Base-by-base conservation (phyloP, 2,329 filamentous ascomycete species). In the Curvularia spicifera region DNA sequence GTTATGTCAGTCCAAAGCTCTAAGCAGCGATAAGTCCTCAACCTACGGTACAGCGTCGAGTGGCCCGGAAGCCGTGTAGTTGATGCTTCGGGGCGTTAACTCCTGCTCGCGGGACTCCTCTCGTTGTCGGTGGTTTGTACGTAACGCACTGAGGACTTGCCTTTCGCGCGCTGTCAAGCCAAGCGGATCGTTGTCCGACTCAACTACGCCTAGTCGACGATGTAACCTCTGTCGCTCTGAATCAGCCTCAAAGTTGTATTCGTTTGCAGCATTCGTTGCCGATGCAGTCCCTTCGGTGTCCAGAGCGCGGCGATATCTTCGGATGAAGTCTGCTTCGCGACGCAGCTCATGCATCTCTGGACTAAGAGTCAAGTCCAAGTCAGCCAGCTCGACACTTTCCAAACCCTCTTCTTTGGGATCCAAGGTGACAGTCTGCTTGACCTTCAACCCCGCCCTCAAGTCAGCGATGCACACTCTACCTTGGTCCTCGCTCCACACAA, bases 401-500 rank as follows among this genome's bases (percentile, higher is more conserved):
- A 87, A 83, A 3, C 82, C 82, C 26, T 84, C 82, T 29, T 80
- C 78, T 51, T 85, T 82, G 13, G 81, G 80, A 64, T 88, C 84
- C 42, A 94, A 81, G 28, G 84, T 79, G 29, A 95, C 80, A 31
- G 90, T 83, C 72, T 95, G 91, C 45, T 88, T 86, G 51, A 86
- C 83, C 46, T 84, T 80, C 61, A 91, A 87, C 22, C 88, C 85
- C 65, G 82, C 85, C 29, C 91, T 84, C 49, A 91, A 78, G 75
- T 95, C 91, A 5, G 89, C 89, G 39, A 94, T 82, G 37, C 90
- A 91, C 15, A 93, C 82, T 55, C 87, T 83, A 3, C 89, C 90
- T 62, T 91, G 89, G 69, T 97, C 91, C 76, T 99, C 95, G 8
- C 93, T 91, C 93, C 95, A 98, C 6, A 96, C 90, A 40, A 99